Percentiles rank a stretch among this genome's conserved stretches.
phyloP scores from a whole-genome alignment of 1,139 yeast genomes.

The Debaryomyces sp. region DNA sequence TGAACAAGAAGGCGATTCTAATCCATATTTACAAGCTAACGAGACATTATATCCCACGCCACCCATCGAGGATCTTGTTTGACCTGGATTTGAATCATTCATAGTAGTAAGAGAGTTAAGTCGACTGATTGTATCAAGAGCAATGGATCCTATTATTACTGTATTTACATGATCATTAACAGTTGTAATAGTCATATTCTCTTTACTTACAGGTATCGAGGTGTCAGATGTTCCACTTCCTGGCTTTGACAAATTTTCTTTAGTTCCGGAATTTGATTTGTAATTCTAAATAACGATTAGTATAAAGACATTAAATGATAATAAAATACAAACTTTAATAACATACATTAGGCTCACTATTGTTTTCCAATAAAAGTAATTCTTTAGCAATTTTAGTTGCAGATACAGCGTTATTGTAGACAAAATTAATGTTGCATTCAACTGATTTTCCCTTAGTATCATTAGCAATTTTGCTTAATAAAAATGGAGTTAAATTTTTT shows the following conservation, averaged over 20 bases:
- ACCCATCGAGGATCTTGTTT: conserved; percentile 60
- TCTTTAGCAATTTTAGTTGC: conserved; percentile 70
- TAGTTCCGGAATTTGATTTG: background rate
- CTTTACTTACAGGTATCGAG: background rate
- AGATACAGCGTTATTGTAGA: conserved; percentile 69
- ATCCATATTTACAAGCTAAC: conserved; percentile 45
- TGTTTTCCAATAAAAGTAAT: conserved; percentile 41
- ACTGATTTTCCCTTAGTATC: conserved; percentile 73
- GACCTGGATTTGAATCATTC: conserved; percentile 78
- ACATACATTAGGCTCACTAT: conserved; percentile 18
- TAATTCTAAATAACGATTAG: conserved; percentile 10
- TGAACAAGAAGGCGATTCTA: conserved; percentile 19
- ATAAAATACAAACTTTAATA: background rate
- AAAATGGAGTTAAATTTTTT: conserved; percentile 78
- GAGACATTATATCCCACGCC: conserved; percentile 87
- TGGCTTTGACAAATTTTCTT: background rate
- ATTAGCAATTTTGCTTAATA: conserved; percentile 64
- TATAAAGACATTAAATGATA: conserved; percentile 6
- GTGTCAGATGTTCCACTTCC: conserved; percentile 2
- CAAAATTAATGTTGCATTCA: conserved; percentile 72
- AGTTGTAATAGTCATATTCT: background rate
- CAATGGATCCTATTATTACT: conserved; percentile 73
- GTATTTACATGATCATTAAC: conserved; percentile 21
- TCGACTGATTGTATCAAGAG: conserved; percentile 68
- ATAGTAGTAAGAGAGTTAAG: conserved; percentile 31